These are phyloP conservation scores for Cryptosporidium canis DNA, from an alignment of 169 alveolate genomes.

Conservation along the genomic window DNA sequence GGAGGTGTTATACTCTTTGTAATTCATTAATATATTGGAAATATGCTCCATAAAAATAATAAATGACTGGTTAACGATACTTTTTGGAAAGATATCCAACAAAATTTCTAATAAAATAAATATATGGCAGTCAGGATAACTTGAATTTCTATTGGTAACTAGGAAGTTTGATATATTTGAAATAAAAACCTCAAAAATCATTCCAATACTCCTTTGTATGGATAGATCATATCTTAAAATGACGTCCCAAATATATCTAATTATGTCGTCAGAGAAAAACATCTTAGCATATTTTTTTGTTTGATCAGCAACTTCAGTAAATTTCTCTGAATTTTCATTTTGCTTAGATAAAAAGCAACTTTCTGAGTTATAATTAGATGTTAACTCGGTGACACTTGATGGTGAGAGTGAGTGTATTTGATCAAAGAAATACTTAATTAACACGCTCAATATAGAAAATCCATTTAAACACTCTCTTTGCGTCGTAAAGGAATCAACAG, in stretches of 20 bases:
- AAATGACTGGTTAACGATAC: slow-evolving; percentile 20
- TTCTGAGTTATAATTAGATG: neutral
- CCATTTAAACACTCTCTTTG: slow-evolving; percentile 66
- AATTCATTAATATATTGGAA: neutral
- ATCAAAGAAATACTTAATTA: slow-evolving; percentile 24
- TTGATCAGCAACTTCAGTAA: neutral
- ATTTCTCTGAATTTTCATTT: neutral
- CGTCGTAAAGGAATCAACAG: slow-evolving; percentile 54
- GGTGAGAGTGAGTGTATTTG: neutral
- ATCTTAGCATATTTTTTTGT: neutral
- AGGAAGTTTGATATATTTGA: neutral
- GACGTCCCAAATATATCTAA: slow-evolving; percentile 3
- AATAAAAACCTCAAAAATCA: slow-evolving; percentile 62
- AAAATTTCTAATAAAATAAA: neutral
- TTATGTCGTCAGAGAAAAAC: neutral
- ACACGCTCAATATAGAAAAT: slow-evolving; percentile 26
- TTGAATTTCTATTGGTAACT: neutral
- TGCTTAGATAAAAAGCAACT: neutral
- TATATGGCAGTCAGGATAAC: neutral
- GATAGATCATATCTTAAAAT: slow-evolving; percentile 53
- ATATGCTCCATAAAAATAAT: slow-evolving; percentile 39
- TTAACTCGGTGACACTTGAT: neutral
- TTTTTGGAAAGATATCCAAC: slow-evolving; percentile 7
- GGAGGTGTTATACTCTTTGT: neutral
- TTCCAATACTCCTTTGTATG: slow-evolving; percentile 56